phyloP scores from a whole-genome alignment of 495 filamentous ascomycete species.

The Talaromyces adpressus region DNA sequence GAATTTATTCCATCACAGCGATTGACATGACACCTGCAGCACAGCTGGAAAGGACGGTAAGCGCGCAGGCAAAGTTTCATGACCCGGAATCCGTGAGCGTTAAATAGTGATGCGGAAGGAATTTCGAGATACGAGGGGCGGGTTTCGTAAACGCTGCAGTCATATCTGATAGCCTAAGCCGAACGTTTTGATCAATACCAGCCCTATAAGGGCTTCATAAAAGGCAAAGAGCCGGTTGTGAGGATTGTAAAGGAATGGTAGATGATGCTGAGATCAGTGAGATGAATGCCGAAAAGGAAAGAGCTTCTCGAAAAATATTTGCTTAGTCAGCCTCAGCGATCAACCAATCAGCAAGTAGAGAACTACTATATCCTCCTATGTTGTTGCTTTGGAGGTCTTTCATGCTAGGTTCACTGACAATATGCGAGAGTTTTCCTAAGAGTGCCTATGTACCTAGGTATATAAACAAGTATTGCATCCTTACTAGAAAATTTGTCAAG shows the following conservation, averaged over 20 bases:
- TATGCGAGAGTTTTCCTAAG: too few species aligned
- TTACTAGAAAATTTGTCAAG: neutral
- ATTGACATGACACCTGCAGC: conserved; percentile 18
- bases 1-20: neutral
- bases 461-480: neutral
- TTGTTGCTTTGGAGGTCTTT: too few species aligned
- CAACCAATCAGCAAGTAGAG: neutral
- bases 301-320: neutral
- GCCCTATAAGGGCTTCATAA: neutral
- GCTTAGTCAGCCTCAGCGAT: neutral
- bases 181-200: neutral
- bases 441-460: too few species aligned
- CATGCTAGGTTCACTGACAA: too few species aligned
- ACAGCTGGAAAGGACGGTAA: conserved; percentile 30
- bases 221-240: neutral
- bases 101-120: conserved; percentile 22
- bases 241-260: neutral
- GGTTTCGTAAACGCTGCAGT: neutral
- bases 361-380: neutral
- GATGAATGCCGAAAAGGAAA: neutral
- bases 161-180: conserved; percentile 4
- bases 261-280: neutral
- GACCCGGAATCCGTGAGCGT: conserved; percentile 28
- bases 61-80: conserved; percentile 37
- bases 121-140: conserved; percentile 11